A percentile compares a stretch with the other conserved stretches of the same genome.
Conservation (phyloP, 2,329 filamentous ascomycete species). For the Xylariaceae sp. region DNA sequence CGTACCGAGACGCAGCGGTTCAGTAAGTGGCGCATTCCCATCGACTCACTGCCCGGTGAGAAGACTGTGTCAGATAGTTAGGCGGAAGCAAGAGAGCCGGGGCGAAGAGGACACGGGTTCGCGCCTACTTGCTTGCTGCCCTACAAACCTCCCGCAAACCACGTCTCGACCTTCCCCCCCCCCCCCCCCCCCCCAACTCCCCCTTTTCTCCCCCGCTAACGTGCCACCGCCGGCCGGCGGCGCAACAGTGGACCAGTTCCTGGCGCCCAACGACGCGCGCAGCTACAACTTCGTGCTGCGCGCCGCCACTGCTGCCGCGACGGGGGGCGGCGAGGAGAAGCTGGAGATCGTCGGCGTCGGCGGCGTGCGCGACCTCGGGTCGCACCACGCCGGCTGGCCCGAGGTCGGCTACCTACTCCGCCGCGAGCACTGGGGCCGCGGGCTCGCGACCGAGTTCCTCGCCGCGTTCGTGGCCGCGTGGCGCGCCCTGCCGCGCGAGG, state of each 20-base stretch:
- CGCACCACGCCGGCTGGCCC: constrained; percentile 42
- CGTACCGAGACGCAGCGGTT: constrained; percentile 36
- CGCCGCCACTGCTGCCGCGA: too few species aligned
- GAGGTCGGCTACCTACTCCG: constrained; percentile 52
- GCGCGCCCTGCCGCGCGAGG: constrained; percentile 40
- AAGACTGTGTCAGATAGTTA: too few species aligned
- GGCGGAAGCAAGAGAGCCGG: too few species aligned
- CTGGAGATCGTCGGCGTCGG: constrained; percentile 46
- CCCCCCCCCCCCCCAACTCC: too few species aligned
- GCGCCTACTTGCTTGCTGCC: too few species aligned
- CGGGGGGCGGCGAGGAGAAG: constrained; percentile 36
- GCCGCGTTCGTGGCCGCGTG: constrained; percentile 37
- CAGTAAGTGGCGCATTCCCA: too few species aligned
- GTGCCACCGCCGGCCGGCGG: too few species aligned
- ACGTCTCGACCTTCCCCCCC: too few species aligned
- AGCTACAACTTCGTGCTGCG: constrained; percentile 48
- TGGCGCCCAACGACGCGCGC: constrained; percentile 41
- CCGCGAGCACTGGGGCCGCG: constrained; percentile 46
- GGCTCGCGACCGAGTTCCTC: constrained; percentile 51
- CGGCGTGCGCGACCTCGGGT: constrained; percentile 32
- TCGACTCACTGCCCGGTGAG: too few species aligned
- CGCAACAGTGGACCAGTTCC: constrained; percentile 29
- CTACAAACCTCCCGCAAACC: too few species aligned
- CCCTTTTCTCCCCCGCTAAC: too few species aligned
- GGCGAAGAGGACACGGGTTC: too few species aligned